Evolutionary conservation across 2,329 filamentous ascomycete species (phyloP), one percentile per base, ranked within the genome.

Genomic region (Talaromyces atroroseus): DNA sequence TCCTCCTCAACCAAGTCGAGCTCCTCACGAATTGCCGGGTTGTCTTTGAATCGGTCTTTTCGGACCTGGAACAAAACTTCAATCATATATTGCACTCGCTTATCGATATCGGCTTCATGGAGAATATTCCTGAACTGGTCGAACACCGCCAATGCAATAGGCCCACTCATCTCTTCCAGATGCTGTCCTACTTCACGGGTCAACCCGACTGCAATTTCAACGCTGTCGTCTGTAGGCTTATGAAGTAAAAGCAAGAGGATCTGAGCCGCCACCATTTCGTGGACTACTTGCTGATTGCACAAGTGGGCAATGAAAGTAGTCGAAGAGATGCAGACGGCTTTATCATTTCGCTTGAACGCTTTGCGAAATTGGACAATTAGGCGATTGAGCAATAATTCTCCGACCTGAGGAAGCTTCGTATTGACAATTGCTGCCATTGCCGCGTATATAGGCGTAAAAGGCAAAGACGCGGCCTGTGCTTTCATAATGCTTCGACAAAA

Each of bases 401-500:
- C 94, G 26, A 97, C 91, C 70, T 94, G 88, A 1, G 94, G 94
- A 58, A 99, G 78, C 74, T 99, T 99, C 14, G 94, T 96, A 71
- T 99, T 99, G 70, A 97, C 91, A 65, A 97, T 95, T 38, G 94
- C 91, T 1, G 86, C 90, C 86, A 97, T 95, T 49, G 92, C 90
- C 12, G 92, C 94, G 66, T 96, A 96, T 60, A 99, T 95, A 10
- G 92, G 89, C 0, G 94, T 97, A 67, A 97, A 99, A 0, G 92
- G 92, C 71, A 97, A 81, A 79, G 90, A 95, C 10, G 92, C 91
- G 14, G 92, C 91, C 76, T 99, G 94, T 0, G 94, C 94, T 78
- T 97, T 97, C 91, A 97, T 96, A 67, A 99, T 94, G 64, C 90
- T 92, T 61, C 94, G 84, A 75, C 92, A 96, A 73, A 97, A 96